Evolutionary conservation across 2,329 filamentous ascomycete species (phyloP).

Genomic region (Penicillium digitatum): DNA sequence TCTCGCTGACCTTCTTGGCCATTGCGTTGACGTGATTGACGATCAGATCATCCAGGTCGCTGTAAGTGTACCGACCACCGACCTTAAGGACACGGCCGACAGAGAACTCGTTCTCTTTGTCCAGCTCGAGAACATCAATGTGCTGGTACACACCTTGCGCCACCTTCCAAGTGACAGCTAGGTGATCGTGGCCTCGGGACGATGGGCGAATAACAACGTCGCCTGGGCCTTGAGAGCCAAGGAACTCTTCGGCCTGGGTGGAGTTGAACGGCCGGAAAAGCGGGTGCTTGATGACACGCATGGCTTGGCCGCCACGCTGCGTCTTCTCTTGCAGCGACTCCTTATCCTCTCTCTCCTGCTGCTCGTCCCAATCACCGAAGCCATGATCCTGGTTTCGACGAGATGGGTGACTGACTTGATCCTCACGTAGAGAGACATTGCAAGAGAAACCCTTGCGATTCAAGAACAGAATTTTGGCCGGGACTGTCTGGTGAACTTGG

Average conservation of each 20-base stretch:
- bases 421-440: constrained; percentile 79
- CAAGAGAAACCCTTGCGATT: constrained; percentile 81
- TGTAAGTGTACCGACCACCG: constrained; percentile 84
- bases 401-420: constrained; percentile 69
- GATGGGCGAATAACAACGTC: constrained; percentile 94
- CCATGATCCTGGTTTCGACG: constrained; percentile 66
- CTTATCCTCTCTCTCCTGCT: constrained; percentile 73
- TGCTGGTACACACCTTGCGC: constrained; percentile 95
- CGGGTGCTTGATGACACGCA: constrained; percentile 96
- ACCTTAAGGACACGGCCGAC: constrained; percentile 83
- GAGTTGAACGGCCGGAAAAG: constrained; percentile 93
- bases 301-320: constrained; percentile 75
- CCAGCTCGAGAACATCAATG: constrained; percentile 91
- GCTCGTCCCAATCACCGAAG: constrained; percentile 80
- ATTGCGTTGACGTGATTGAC: constrained; percentile 96
- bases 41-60: constrained; percentile 94
- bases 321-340: constrained; percentile 84
- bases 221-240: constrained; percentile 78
- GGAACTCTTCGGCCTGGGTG: constrained; percentile 85
- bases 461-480: constrained; percentile 81
- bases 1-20: constrained; percentile 94
- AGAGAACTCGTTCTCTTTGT: constrained; percentile 95
- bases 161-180: constrained; percentile 97
- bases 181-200: constrained; percentile 89
- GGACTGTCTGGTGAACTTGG: constrained; percentile 74